phyloP scores from a whole-genome alignment of 2,329 filamentous ascomycete species.

The Xylariaceae sp. region DNA sequence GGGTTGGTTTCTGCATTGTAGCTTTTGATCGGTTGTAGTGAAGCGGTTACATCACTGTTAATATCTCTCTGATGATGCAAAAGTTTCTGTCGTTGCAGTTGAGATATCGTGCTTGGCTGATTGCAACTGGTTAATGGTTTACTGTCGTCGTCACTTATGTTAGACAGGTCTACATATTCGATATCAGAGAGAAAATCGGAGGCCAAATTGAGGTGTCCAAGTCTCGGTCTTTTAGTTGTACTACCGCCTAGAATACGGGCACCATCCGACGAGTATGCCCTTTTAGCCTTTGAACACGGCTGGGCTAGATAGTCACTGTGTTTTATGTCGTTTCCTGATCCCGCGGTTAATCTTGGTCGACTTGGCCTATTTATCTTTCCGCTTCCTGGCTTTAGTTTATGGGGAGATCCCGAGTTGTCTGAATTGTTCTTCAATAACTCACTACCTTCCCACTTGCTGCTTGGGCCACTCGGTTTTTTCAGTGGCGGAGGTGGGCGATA shows the following conservation, averaged over 20 bases:
- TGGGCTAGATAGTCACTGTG: not conserved
- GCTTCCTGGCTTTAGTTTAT: not conserved
- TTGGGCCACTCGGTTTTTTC: slow-evolving; percentile 26
- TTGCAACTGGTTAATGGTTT: not conserved
- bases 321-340: not conserved
- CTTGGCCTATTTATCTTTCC: not conserved
- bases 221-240: slow-evolving; percentile 14
- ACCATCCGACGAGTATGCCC: not conserved
- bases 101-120: not conserved
- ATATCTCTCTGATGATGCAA: slow-evolving; percentile 18
- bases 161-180: slow-evolving; percentile 38
- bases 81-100: slow-evolving; percentile 14
- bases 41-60: slow-evolving; percentile 13
- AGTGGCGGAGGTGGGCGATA: slow-evolving; percentile 53
- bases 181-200: slow-evolving; percentile 25
- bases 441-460: slow-evolving; percentile 31
- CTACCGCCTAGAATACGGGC: not conserved
- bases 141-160: slow-evolving; percentile 19
- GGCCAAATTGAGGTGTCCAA: not conserved
- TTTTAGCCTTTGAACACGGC: slow-evolving; percentile 7
- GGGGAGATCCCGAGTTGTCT: not conserved
- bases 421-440: slow-evolving; percentile 1
- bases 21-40: slow-evolving; percentile 16
- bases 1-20: slow-evolving; percentile 3
- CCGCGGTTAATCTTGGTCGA: not conserved